Evolutionary conservation across 148 eudicot species (phyloP), one percentile per base, ranked within the genome.

Genomic region (Dianthus caryophyllus): DNA sequence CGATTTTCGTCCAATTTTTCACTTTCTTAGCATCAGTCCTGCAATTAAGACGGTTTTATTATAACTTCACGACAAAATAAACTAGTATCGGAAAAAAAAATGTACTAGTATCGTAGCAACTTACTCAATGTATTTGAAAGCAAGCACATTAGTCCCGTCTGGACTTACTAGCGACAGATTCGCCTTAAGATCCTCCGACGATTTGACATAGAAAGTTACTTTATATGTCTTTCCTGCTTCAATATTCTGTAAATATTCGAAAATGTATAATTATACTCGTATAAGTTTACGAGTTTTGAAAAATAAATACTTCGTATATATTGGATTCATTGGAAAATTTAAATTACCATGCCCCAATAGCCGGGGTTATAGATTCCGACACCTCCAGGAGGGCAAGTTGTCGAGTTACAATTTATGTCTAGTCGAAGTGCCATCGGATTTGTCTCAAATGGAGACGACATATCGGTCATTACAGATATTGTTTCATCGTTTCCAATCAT

Each of bases 1-100:
- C 81, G 69, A 80, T 65, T 69, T 73, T 93, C 56, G 85, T 79
- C 98, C 95, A 93, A 50, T 80, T 69, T 48, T 71, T 74, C 54
- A 83, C 85, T 64, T 76, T 78, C 25, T 71, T 52, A 5, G 68
- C 73, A 21, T 65, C 72, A 66, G 72, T 81, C 46, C 92, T 91
- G 72, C 41, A 44, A 26, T 68, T 53, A 18, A 1, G 27, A 55
- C 17, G 9, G 33, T 15, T 6, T 0, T 0, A 14, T 18, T 16
- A 14, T 29, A 18, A 6, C 10, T 5, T 20, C 20, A 22, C 8
- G 18, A 50, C 11, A 50, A 2, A 33, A 2, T 33, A 33, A 33
- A 33, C 4, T 33, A 33, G 7, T n/a, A n/a, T n/a, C n/a, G n/a
- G n/a, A 7, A 33, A 33, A 33, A 16, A 16, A 0, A 1, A 10